Evolutionary conservation across 2,329 filamentous ascomycete genomes (phyloP).

Genomic region (Aspergillus glaucus): DNA sequence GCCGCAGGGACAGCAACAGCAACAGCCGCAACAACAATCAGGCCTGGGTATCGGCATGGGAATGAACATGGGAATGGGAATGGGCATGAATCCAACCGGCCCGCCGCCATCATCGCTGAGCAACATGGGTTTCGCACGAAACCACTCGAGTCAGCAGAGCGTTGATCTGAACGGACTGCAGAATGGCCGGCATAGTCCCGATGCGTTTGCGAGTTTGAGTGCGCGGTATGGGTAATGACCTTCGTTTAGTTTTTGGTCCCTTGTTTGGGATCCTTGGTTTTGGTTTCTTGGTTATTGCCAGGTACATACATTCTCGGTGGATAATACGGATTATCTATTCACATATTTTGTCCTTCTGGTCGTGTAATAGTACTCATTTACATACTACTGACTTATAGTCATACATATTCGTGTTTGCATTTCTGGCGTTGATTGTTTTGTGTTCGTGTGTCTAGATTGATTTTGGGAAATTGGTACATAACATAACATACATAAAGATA

Average conservation of each 20-base stretch:
- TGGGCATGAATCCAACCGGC: constrained; percentile 7
- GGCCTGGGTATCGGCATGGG: constrained; percentile 7
- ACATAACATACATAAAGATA: too few relatives aligned
- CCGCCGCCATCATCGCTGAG: constrained; percentile 12
- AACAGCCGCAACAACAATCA: constrained; percentile 3
- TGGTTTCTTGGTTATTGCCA: constrained; percentile 1
- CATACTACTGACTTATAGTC: too few relatives aligned
- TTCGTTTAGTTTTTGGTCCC: not conserved
- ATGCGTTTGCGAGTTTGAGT: constrained; percentile 46
- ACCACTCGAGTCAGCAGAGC: constrained; percentile 44
- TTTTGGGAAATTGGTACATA: too few relatives aligned
- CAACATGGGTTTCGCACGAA: constrained; percentile 12
- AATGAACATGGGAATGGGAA: not conserved
- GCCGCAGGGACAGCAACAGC: not conserved
- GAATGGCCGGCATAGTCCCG: constrained; percentile 44
- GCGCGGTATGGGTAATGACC: constrained; percentile 34
- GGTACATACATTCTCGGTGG: too few relatives aligned
- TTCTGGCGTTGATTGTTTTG: too few relatives aligned
- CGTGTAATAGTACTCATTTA: too few relatives aligned
- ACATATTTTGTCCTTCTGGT: too few relatives aligned
- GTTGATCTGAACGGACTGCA: constrained; percentile 43
- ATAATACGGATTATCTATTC: too few relatives aligned
- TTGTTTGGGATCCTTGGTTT: not conserved
- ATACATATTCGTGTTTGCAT: too few relatives aligned
- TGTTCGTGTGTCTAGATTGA: too few relatives aligned